Conservation (phyloP, 768 basidiomycete genomes). For the Clavaria fumosa region DNA sequence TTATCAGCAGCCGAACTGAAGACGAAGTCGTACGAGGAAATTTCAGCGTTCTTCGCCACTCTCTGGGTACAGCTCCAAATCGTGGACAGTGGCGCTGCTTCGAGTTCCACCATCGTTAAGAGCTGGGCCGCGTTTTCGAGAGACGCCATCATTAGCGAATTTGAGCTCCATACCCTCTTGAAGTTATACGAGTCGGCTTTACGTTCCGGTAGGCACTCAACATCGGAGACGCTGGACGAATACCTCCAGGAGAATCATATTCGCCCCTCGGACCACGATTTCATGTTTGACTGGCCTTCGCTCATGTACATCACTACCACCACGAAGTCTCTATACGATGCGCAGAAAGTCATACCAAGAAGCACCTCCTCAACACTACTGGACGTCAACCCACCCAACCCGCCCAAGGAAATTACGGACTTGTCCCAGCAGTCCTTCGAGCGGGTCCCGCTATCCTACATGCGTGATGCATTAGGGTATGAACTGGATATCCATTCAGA, state of each 20-base stretch:
- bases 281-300: constrained; percentile 56
- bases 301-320: constrained; percentile 46
- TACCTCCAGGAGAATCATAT: constrained; percentile 37
- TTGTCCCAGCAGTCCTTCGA: constrained; percentile 34
- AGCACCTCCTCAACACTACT: constrained; percentile 29
- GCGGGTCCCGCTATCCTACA: constrained; percentile 38
- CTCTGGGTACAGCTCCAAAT: constrained; percentile 57
- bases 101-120: constrained; percentile 47
- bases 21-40: constrained; percentile 47
- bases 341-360: constrained; percentile 10
- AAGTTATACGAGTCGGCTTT: constrained; percentile 37
- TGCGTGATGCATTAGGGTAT: constrained; percentile 42
- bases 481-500: constrained; percentile 45
- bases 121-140: constrained; percentile 19
- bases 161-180: constrained; percentile 44
- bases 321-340: constrained; percentile 31
- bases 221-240: constrained; percentile 34
- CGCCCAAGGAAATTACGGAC: constrained; percentile 11
- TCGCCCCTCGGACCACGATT: constrained; percentile 24
- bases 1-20: constrained; percentile 30
- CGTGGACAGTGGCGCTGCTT: constrained; percentile 45
- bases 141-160: constrained; percentile 26
- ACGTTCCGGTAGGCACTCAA: constrained; percentile 22
- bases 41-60: constrained; percentile 41
- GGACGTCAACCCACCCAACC: constrained; percentile 22